Evolutionary conservation across 495 filamentous ascomycete genomes (phyloP), one percentile per base, ranked within the genome.

Genomic region (Ramalina peruviana): DNA sequence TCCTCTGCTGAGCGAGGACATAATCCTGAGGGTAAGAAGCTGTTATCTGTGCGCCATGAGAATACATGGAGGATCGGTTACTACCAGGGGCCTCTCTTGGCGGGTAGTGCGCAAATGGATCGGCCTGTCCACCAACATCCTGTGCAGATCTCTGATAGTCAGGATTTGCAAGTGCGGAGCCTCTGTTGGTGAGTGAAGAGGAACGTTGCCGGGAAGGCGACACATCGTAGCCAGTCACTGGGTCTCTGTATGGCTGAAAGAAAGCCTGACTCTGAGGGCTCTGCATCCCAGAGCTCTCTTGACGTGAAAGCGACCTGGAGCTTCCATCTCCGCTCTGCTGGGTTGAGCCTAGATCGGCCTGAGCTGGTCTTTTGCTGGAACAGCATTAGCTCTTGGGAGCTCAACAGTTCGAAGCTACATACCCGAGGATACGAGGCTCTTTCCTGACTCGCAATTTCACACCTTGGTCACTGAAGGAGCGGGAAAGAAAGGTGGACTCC

Each of bases 381-480:
- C 9, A n/a, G 15, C 54, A 36, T 51, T 37, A 43, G 11, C 20
- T 21, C n/a, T 25, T 15, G 39, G 27, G 15, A 11, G 40, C 43
- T 9, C n/a, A 26, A 23, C 13, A 12, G 12, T 7, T 19, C 16
- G 19, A 5, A 25, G 37, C 11, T 1, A 17, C 40, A 26, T 36
- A 52, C 70, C 71, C 60, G 53, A 76, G 67, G 79, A 71, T 56
- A 78, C 82, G 71, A 52, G 79, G 78, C 58, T 95, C 88, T 62
- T 98, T 98, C 51, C 89, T 78, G 41, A 96, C 79, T 45, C 90
- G 76, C 40, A 98, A 69, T 37, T 88, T 81, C 12, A 97, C 87
- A 16, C 92, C 92, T 63, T 98, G 92, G 61, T 98, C 92, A 52
- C 86, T 86, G 66, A 98, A 97, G 0, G 87, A 86, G 53, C 89